Evolutionary conservation across 1,139 yeast genomes (phyloP), one percentile per base, ranked within the genome.

Genomic region (Candida labiduridarum): DNA sequence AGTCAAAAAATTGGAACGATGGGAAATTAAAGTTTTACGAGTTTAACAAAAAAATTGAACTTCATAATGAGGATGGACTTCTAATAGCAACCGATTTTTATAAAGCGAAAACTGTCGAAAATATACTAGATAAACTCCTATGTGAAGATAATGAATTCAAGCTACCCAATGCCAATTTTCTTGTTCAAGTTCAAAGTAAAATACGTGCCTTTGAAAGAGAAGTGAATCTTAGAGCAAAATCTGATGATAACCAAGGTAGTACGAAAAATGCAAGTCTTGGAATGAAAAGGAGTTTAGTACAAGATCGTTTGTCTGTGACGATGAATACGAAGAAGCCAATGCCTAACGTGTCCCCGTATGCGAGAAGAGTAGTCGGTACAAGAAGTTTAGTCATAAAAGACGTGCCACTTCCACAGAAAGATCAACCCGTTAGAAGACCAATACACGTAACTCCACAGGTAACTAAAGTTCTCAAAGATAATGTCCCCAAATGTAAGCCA

Each of bases 1-100:
- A 74, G 59, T 74, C 73, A 38, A 82, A 82, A 61, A 68, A 65
- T 50, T 83, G 87, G 86, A 63, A 66, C 46, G 87, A 83, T 55
- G 88, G 88, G 2, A 60, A 53, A 19, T 62, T 82, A 45, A 70
- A 67, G 50, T 78, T 68, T 61, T 81, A 76, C 60, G 76, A 71
- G 54, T 68, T 78, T 62, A 82, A 82, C 59, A 68, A 72, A 46
- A 76, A 78, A 53, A 61, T 79, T 4, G 79, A 79, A 42, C 33
- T 39, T 11, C 31, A 30, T 22, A 74, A 71, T 49, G 73, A 68
- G 11, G 70, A 64, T 19, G 71, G 68, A 22, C 47, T 64, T 39
- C 49, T 75, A 16, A 66, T 78, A 4, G 68, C 67, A 9, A 62
- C 70, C 10, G 71, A 68, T 48, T 53, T 53, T 39, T 52, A 58